Evolutionary conservation across 805 yeast genomes (phyloP).

Genomic region (Pichia deserticola): DNA sequence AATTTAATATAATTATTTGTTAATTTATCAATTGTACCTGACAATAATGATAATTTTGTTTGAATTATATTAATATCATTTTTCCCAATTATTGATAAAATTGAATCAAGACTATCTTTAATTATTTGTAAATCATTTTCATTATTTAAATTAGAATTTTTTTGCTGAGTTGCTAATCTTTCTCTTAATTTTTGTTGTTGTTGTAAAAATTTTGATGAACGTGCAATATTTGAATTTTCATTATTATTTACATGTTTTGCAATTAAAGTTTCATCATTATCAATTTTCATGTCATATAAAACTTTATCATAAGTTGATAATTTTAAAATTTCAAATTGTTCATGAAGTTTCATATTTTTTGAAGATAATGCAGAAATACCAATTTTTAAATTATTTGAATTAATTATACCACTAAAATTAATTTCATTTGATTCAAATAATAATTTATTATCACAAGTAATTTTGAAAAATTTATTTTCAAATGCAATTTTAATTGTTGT

Average conservation of each 20-base stretch:
- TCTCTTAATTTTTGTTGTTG: slow-evolving; percentile 16
- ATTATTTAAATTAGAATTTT: not conserved
- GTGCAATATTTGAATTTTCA: not conserved
- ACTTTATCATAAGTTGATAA: slow-evolving; percentile 49
- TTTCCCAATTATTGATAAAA: not conserved
- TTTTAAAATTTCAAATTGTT: slow-evolving; percentile 58
- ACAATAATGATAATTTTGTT: slow-evolving; percentile 3
- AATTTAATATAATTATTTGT: slow-evolving; percentile 5
- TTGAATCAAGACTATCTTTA: slow-evolving; percentile 1
- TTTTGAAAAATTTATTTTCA: slow-evolving; percentile 37
- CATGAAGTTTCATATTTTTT: slow-evolving; percentile 31
- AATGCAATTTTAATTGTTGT: slow-evolving; percentile 60
- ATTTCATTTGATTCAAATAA: slow-evolving; percentile 60
- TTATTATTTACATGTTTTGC: slow-evolving; percentile 17
- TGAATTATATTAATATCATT: slow-evolving; percentile 3
- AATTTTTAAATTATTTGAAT: slow-evolving; percentile 31
- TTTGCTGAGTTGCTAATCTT: not conserved
- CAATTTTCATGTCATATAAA: slow-evolving; percentile 18
- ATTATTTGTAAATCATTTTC: slow-evolving; percentile 1
- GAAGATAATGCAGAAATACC: slow-evolving; percentile 49
- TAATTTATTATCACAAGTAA: slow-evolving; percentile 66
- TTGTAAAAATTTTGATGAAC: slow-evolving; percentile 11
- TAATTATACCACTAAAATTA: slow-evolving; percentile 31
- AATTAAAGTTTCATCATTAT: slow-evolving; percentile 19
- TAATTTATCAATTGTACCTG: slow-evolving; percentile 5